Base-by-base conservation (phyloP, 192 early-diverging fungal species). In the Spizellomyces sp. region DNA sequence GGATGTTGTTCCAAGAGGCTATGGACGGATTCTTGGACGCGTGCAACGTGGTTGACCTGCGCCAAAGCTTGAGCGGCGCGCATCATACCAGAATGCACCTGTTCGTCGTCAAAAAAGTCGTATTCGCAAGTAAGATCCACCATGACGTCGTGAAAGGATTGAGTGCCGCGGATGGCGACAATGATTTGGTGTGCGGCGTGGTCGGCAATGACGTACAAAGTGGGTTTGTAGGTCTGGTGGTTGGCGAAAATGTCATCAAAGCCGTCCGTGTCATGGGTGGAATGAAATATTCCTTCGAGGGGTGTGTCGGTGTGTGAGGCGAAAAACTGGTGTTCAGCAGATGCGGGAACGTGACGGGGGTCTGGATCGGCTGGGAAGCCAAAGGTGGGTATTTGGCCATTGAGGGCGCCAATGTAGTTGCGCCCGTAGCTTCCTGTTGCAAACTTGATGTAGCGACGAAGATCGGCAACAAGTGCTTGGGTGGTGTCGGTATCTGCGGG, bases 71-170 rank as follows among this genome's bases (percentile, higher is more conserved):
- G 81, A 6, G 79, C 79, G 14, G 71, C 79, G 17, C 44, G 83
- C 69, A 92, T 84, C 95, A 96, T 96, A 1, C 95, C 95, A 1
- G 87, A 86, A 72, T 96, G 95, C 1, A 91, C 92, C 60, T 54
- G 52, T 61, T 60, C 57, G 57, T 57, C 54, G 0, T 70, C 50
- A 43, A 85, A 76, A 10, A 89, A 87, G 42, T 80, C 73, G 76
- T 93, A 94, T 47, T 90, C 87, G 56, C 90, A 92, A 48, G 90
- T 89, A 65, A 97, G 84, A 77, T 97, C 95, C 14, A 93, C 90
- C 42, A 97, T 78, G n/a, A 95, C 75, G 68, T 97, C 95, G 0
- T 89, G 90, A 46, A 95, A 81, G 0, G 92, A 92, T 12, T 95
- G 80, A 0, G 95, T 97, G 14, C 95, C 95, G 3, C 95, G 89